Percentiles rank a stretch among this genome's conserved stretches.
phyloP scores from a whole-genome alignment of 1,139 yeast species.

The Groenewaldozyma sp. region DNA sequence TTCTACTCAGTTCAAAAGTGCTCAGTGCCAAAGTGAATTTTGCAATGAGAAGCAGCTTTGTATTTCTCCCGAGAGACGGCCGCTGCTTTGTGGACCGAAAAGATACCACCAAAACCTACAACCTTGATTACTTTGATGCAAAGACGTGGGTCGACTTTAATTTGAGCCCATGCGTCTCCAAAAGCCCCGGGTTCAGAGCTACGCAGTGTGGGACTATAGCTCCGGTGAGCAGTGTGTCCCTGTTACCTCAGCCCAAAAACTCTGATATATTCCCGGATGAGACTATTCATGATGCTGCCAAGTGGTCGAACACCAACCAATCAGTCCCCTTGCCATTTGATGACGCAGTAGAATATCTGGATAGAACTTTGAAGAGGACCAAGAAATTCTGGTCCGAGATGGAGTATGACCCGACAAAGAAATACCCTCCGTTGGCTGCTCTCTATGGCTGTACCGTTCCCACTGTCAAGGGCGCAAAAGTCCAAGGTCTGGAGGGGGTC shows the following conservation, averaged over 20 bases:
- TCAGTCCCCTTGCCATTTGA: slow-evolving; percentile 35
- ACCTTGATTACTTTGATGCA: slow-evolving; percentile 70
- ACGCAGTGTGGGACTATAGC: slow-evolving; percentile 10
- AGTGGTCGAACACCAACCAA: too few species aligned
- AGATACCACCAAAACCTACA: slow-evolving; percentile 45
- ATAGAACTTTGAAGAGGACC: slow-evolving; percentile 51
- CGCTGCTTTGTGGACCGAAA: slow-evolving; percentile 56
- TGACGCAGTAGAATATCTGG: slow-evolving; percentile 56
- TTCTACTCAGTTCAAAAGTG: slow-evolving; percentile 62
- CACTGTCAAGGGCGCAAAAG: slow-evolving; percentile 71
- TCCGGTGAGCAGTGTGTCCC: background rate
- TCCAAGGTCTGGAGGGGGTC: slow-evolving; percentile 52
- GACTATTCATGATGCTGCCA: background rate
- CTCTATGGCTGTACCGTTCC: slow-evolving; percentile 78
- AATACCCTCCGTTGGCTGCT: slow-evolving; percentile 75
- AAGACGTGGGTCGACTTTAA: slow-evolving; percentile 72
- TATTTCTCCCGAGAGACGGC: slow-evolving; percentile 69
- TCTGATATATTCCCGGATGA: background rate
- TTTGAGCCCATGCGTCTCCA: slow-evolving; percentile 63
- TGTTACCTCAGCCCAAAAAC: background rate
- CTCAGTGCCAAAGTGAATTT: slow-evolving; percentile 76
- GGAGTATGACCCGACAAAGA: slow-evolving; percentile 40
- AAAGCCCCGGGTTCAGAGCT: slow-evolving; percentile 15
- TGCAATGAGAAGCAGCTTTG: slow-evolving; percentile 77
- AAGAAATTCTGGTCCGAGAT: slow-evolving; percentile 51